Conservation (phyloP, 345 rosid genomes). For the Limnanthes douglasii region DNA sequence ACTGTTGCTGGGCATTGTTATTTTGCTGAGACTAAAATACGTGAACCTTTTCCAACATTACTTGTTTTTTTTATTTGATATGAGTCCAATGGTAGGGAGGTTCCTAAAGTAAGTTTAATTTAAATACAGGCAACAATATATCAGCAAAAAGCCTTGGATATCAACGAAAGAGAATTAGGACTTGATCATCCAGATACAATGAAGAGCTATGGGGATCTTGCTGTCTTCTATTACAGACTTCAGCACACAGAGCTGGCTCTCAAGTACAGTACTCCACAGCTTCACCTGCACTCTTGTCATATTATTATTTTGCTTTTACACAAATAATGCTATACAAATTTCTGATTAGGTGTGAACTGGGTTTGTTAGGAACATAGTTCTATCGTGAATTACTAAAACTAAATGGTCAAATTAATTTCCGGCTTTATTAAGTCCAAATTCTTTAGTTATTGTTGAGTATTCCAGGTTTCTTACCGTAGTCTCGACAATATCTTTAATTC, state of each 20-base stretch:
- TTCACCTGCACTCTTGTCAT: slow-evolving; percentile 1
- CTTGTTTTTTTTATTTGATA: no score
- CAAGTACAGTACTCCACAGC: slow-evolving; percentile 42
- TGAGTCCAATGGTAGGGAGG: no score
- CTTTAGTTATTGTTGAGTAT: no score
- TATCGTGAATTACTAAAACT: neutral
- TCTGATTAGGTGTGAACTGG: neutral
- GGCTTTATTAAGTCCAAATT: no score
- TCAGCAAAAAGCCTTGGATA: slow-evolving; percentile 98
- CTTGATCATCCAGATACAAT: slow-evolving; percentile 99
- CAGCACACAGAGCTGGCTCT: slow-evolving; percentile 97
- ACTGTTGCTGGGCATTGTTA: no score
- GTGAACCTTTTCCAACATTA: no score
- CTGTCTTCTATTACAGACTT: slow-evolving; percentile 97
- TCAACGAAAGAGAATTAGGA: slow-evolving; percentile 97
- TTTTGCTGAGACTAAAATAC: no score
- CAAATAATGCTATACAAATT: neutral
- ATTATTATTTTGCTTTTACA: neutral
- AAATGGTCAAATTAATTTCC: neutral
- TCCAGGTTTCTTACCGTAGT: slow-evolving; percentile 3
- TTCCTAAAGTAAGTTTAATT: slow-evolving; percentile 10
- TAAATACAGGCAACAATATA: slow-evolving; percentile 79
- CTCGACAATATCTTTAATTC: slow-evolving; percentile 1
- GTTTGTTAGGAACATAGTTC: neutral
- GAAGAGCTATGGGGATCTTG: slow-evolving; percentile 99